These are phyloP conservation scores for Pichia sp. DNA, from an alignment of 1,139 yeast species.

Conservation along the genomic window DNA sequence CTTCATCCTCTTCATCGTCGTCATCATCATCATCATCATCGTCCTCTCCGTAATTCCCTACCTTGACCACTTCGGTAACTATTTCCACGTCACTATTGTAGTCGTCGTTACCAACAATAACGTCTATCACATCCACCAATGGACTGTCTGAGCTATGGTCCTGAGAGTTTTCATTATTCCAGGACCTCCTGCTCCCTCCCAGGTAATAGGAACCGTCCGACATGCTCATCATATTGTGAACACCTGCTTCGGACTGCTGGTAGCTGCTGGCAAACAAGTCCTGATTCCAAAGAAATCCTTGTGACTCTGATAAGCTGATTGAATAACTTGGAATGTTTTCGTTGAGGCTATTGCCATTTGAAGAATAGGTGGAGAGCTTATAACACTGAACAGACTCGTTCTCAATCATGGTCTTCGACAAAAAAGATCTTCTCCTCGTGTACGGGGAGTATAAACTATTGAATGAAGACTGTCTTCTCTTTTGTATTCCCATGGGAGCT, in stretches of 20 bases:
- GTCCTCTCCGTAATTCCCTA: conserved; percentile 14
- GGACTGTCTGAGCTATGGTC: neutral
- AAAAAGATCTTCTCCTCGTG: conserved; percentile 56
- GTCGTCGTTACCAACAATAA: conserved; percentile 25
- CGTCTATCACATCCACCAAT: conserved; percentile 50
- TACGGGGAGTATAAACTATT: conserved; percentile 51
- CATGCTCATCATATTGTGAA: conserved; percentile 20
- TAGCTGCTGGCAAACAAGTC: conserved; percentile 66
- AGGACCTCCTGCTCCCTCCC: conserved; percentile 26
- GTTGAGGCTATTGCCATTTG: conserved; percentile 14
- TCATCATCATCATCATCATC: conserved; percentile 18
- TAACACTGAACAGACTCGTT: conserved; percentile 58
- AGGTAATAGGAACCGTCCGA: conserved; percentile 18
- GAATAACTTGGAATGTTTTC: conserved; percentile 32
- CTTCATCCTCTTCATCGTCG: conserved; percentile 3
- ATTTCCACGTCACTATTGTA: conserved; percentile 17
- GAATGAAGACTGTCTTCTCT: conserved; percentile 39
- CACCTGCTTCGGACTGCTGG: conserved; percentile 50
- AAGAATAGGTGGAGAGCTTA: conserved; percentile 34
- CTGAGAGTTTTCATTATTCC: neutral
- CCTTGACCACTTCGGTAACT: conserved; percentile 11
- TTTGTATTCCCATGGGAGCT: conserved; percentile 9
- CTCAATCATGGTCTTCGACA: conserved; percentile 58
- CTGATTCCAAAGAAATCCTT: conserved; percentile 73
- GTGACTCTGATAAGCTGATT: conserved; percentile 56